These are phyloP conservation scores for Azolla pinnata DNA, from an alignment of 75 land plant genomes.

Conservation along the genomic window DNA sequence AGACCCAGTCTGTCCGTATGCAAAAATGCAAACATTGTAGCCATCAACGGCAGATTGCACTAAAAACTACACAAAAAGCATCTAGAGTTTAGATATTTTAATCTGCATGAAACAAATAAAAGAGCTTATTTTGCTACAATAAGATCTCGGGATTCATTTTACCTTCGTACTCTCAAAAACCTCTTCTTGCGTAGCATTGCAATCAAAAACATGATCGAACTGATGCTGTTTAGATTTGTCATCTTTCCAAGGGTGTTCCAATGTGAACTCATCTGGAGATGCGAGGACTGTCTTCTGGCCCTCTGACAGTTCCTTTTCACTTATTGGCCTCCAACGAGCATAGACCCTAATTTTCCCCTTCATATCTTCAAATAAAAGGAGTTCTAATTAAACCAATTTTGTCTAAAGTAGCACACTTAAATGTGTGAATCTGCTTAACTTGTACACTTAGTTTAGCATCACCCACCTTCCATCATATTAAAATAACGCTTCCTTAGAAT, in stretches of 20 bases:
- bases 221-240: constrained; percentile 79
- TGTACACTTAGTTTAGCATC: too few species aligned
- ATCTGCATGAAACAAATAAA: too few species aligned
- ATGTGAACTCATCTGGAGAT: constrained; percentile 75
- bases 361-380: constrained; percentile 60
- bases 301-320: constrained; percentile 61
- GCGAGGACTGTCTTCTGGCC: constrained; percentile 47
- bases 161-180: constrained; percentile 96
- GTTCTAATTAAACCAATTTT: constrained; percentile 1
- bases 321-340: constrained; percentile 76
- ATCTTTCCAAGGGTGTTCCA: constrained; percentile 95
- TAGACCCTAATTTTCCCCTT: constrained; percentile 95
- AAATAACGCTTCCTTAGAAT: constrained; percentile 85
- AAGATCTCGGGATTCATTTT: too few species aligned
- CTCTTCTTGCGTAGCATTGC: constrained; percentile 63
- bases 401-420: too few species aligned
- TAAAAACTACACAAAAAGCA: constrained; percentile 53
- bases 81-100: neutral
- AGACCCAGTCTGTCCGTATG: constrained; percentile 99
- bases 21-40: constrained; percentile 96
- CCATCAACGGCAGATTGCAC: constrained; percentile 99
- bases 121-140: too few species aligned
- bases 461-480: constrained; percentile 86
- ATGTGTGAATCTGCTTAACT: neutral
- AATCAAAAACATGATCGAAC: constrained; percentile 93